Evolutionary conservation across 257 asterid species (phyloP), one percentile per base, ranked within the genome.

Genomic region (Scutellaria baicalensis): DNA sequence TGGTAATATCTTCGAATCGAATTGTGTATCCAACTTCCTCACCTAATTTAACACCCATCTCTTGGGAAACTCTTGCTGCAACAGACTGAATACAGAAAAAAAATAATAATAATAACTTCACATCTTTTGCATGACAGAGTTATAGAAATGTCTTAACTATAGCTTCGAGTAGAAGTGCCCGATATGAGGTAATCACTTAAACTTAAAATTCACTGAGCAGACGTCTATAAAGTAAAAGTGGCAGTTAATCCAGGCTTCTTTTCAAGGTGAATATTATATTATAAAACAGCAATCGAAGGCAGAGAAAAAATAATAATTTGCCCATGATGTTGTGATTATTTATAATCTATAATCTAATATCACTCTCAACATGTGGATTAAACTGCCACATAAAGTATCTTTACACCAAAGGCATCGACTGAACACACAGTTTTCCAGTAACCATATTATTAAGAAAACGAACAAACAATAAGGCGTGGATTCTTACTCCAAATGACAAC

Each of bases 1-100:
- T 81, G 7, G 97, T 85, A 71, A 87, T 51, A 84, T 94, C 96
- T 89, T 94, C 97, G 83, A 94, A 94, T 58, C 99, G 92, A 72
- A 94, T 94, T 48, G 95, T 88, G 79, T 91, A 94, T 64, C 99
- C 99, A 78, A 91, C 97, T 82, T 89, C 97, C 50, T 89, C 96
- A 8, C 99, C 97, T 63, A 94, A 87, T 66, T 84, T 89, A 66
- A 86, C 96, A 55, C 91, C 95, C 95, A 94, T 87, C 88, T 94
- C 99, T 76, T 94, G 95, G 35, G 97, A 87, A 64, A 94, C 96
- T 79, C 97, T 86, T 27, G 95, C 74, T 49, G 99, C 86, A 69
- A 91, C 97, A 56, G 87, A 77, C 99, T 93, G 84, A 68, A 79
- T 16, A 60, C 47, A 52, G n/a, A n/a, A 59, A 69, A 65, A 23